Conservation (phyloP, 306 rosid genomes). For the Begonia masoniana region DNA sequence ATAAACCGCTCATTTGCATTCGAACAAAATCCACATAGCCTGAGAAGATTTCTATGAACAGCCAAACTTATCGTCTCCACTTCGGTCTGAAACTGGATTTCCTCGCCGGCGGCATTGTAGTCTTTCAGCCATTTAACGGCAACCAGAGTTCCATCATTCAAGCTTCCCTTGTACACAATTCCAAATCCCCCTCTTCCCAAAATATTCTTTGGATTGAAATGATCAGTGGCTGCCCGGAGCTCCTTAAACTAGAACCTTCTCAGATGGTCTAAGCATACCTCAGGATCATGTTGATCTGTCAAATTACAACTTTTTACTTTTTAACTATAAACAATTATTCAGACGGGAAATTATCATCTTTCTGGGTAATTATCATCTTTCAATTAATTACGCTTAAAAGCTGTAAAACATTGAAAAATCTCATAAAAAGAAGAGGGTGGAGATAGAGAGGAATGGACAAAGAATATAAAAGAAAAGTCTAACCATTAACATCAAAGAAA, state of each 20-base stretch:
- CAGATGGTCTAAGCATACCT: constrained; percentile 46
- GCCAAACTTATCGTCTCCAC: constrained; percentile 65
- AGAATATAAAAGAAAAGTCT: constrained; percentile 1
- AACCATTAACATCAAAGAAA: constrained; percentile 93
- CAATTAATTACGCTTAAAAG: too few relatives aligned
- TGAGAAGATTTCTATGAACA: constrained; percentile 56
- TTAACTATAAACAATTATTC: too few relatives aligned
- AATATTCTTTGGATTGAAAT: constrained; percentile 55
- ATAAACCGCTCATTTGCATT: constrained; percentile 45
- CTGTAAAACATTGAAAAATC: too few relatives aligned
- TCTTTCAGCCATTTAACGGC: constrained; percentile 62
- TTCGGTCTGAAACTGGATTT: constrained; percentile 57
- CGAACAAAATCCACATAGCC: constrained; percentile 47
- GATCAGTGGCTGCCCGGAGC: constrained; percentile 47
- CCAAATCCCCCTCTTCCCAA: constrained; percentile 59
- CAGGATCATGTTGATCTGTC: constrained; percentile 39
- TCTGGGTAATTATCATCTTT: too few relatives aligned
- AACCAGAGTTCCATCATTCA: constrained; percentile 39
- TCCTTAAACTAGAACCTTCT: constrained; percentile 52
- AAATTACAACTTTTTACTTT: neutral
- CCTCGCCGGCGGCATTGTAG: constrained; percentile 44
- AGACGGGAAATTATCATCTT: too few relatives aligned
- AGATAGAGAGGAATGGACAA: too few relatives aligned
- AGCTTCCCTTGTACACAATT: constrained; percentile 53
- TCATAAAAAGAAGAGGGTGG: too few relatives aligned